Evolutionary conservation across 2,329 filamentous ascomycete genomes (phyloP).

Genomic region (Furcasterigmium sp.): DNA sequence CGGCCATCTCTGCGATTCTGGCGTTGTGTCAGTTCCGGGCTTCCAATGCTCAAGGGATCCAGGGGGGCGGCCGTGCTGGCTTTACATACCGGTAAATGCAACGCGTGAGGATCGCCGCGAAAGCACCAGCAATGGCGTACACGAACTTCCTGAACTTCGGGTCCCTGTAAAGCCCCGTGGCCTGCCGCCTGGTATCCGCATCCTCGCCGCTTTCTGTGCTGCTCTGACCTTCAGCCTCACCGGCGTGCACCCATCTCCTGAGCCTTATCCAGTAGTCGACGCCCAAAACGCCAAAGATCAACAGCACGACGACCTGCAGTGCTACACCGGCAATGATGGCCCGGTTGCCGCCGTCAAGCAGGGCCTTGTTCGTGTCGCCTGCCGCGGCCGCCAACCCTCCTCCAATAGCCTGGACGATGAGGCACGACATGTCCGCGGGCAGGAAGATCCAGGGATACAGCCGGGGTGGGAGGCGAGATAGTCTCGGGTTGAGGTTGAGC

Average conservation of each 20-base stretch:
- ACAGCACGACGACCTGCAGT: slow-evolving; percentile 47
- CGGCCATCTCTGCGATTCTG: slow-evolving; percentile 58
- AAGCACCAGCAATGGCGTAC: slow-evolving; percentile 39
- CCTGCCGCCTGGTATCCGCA: not conserved
- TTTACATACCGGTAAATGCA: slow-evolving; percentile 52
- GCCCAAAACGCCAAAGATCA: slow-evolving; percentile 36
- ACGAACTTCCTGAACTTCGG: slow-evolving; percentile 36
- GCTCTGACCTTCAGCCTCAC: slow-evolving; percentile 19
- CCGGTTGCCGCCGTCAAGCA: slow-evolving; percentile 41
- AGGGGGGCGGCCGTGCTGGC: too few species aligned
- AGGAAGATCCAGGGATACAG: slow-evolving; percentile 54
- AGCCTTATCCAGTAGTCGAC: slow-evolving; percentile 41
- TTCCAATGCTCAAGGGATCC: too few species aligned
- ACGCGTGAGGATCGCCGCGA: slow-evolving; percentile 38
- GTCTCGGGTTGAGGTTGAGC: slow-evolving; percentile 38
- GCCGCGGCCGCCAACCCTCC: slow-evolving; percentile 50
- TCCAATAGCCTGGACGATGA: slow-evolving; percentile 54
- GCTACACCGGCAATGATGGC: slow-evolving; percentile 49
- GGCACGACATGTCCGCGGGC: slow-evolving; percentile 52
- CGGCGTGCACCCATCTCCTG: slow-evolving; percentile 27
- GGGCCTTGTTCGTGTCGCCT: slow-evolving; percentile 26
- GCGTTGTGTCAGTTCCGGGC: slow-evolving; percentile 1
- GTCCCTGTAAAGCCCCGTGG: slow-evolving; percentile 34
- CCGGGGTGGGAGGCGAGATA: slow-evolving; percentile 46
- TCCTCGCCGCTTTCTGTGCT: slow-evolving; percentile 15